A percentile compares a stretch with the other conserved stretches of the same genome.
Evolutionary conservation across 2,329 filamentous ascomycete genomes (phyloP).

Genomic region (Fusarium humuli): DNA sequence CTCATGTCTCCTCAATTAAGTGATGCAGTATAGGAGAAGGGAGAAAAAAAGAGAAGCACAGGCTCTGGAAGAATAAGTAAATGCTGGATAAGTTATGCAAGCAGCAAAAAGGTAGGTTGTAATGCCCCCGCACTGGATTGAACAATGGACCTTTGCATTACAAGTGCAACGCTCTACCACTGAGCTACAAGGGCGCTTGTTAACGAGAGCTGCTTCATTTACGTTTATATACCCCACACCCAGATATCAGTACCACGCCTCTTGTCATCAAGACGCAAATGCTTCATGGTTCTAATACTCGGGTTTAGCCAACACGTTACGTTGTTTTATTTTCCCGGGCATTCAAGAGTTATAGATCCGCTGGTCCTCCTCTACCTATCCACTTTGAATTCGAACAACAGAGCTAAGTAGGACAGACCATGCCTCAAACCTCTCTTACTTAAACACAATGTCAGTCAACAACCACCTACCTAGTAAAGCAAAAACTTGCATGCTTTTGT

Average conservation of each 20-base stretch:
- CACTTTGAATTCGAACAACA: not conserved
- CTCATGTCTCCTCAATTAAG: not conserved
- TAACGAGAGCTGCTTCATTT: accelerated
- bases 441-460: not conserved
- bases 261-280: not conserved
- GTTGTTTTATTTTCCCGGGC: not conserved
- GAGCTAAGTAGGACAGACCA: not conserved
- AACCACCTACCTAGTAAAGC: not conserved
- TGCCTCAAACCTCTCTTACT: not conserved
- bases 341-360: not conserved
- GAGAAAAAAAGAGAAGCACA: not conserved
- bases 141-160: conserved; percentile 45
- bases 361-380: not conserved
- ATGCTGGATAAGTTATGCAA: not conserved
- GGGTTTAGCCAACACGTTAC: not conserved
- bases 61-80: not conserved
- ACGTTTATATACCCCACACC: not conserved
- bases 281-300: not conserved
- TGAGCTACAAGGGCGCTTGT: conserved; percentile 37
- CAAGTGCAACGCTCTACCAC: conserved; percentile 44
- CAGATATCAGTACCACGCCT: accelerated
- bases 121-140: conserved; percentile 40
- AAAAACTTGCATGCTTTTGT: not conserved
- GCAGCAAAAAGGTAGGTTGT: conserved; percentile 1
- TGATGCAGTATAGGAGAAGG: not conserved